These are phyloP conservation scores for Sugiyamaella paludigena DNA, from an alignment of 1,139 yeast genomes.

Conservation along the genomic window DNA sequence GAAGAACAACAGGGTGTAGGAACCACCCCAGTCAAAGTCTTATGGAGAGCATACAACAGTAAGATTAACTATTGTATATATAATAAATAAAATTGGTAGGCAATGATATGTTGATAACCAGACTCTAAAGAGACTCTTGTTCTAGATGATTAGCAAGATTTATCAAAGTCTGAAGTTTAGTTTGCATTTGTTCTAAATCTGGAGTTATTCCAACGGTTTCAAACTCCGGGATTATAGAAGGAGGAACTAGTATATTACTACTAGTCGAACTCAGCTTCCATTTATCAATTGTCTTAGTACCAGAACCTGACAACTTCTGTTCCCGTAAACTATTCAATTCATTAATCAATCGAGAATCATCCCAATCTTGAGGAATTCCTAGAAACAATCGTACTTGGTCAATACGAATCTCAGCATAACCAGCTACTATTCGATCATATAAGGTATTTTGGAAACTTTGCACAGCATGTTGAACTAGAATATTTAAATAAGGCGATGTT, in stretches of 20 bases:
- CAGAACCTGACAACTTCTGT: not conserved
- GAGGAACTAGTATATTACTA: conserved; percentile 7
- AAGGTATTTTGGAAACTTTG: not conserved
- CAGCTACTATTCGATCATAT: conserved; percentile 1
- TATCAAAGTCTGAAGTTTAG: conserved; percentile 1
- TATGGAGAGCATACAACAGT: not conserved
- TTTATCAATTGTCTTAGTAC: not conserved
- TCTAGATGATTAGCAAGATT: conserved; percentile 7
- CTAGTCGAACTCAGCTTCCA: not conserved
- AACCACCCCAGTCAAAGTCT: no score
- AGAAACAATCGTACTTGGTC: conserved; percentile 7
- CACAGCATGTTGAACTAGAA: conserved; percentile 7
- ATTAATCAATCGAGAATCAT: not conserved
- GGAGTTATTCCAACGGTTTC: not conserved
- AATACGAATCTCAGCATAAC: conserved; percentile 7
- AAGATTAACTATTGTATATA: not conserved
- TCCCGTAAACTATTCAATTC: conserved; percentile 6
- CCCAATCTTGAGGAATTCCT: conserved; percentile 5
- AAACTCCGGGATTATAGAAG: conserved; percentile 2
- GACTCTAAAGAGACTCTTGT: conserved; percentile 1
- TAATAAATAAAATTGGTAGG: not conserved
- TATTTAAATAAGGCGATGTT: conserved; percentile 1
- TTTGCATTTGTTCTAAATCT: not conserved
- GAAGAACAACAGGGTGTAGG: no score
- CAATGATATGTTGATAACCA: not conserved